A percentile compares a stretch with the other conserved stretches of the same genome.
Conservation (phyloP, 129 eudicot species). For the Helichrysum umbraculigerum region DNA sequence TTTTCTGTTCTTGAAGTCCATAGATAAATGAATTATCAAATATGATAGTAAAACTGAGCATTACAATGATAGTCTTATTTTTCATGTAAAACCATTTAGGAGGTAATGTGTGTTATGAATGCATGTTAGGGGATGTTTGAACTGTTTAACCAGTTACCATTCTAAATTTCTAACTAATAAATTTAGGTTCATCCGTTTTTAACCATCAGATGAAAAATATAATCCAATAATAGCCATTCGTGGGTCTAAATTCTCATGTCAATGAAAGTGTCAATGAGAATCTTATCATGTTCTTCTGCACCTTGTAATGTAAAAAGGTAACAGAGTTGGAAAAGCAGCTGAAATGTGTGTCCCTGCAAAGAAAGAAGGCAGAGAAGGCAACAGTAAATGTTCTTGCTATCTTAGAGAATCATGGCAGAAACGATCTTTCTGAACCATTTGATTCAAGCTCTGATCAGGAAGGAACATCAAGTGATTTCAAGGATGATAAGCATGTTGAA, state of each 20-base stretch:
- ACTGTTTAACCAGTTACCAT: neutral
- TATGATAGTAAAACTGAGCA: neutral
- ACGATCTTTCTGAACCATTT: conserved; percentile 61
- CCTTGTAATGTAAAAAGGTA: conserved; percentile 46
- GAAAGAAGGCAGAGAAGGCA: conserved; percentile 91
- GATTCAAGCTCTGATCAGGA: conserved; percentile 77
- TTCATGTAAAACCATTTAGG: neutral
- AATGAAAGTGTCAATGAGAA: neutral
- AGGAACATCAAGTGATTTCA: conserved; percentile 38
- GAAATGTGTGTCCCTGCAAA: conserved; percentile 64
- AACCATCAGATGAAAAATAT: neutral
- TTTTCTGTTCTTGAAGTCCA: neutral
- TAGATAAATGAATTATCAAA: neutral
- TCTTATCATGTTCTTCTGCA: conserved; percentile 7
- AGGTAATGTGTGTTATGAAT: neutral
- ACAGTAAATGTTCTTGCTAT: conserved; percentile 80
- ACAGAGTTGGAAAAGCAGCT: conserved; percentile 84
- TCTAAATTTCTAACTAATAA: neutral
- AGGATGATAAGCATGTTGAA: conserved; percentile 36
- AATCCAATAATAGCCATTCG: neutral
- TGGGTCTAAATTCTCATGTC: neutral
- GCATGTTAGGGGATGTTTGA: neutral
- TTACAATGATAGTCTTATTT: neutral
- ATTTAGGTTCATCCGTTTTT: neutral
- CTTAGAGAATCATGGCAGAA: conserved; percentile 61